These are phyloP conservation scores for Pyrenula aspistea DNA, from an alignment of 495 filamentous ascomycete species.

Conservation along the genomic window DNA sequence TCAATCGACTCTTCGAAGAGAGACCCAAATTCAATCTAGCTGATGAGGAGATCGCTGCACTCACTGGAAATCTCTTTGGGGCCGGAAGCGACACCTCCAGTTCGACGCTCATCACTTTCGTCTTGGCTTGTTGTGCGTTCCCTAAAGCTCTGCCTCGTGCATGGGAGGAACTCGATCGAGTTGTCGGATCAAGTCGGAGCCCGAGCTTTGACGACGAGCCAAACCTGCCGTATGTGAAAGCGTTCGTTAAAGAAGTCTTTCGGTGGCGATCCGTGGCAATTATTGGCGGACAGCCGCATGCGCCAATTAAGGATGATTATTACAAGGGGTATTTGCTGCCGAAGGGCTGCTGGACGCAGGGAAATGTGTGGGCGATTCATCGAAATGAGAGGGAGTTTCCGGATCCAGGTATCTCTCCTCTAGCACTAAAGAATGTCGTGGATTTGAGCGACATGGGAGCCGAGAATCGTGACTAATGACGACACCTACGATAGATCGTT, in stretches of 20 bases:
- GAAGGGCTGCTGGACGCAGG: constrained; percentile 28
- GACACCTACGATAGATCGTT: constrained; percentile 12
- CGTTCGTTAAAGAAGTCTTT: constrained; percentile 27
- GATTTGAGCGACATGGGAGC: too few species aligned
- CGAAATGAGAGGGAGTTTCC: constrained; percentile 29
- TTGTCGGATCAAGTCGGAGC: constrained; percentile 11
- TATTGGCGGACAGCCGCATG: constrained; percentile 41
- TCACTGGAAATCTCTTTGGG: constrained; percentile 23
- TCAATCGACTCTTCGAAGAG: constrained; percentile 26
- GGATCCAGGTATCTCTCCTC: constrained; percentile 24
- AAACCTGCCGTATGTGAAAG: constrained; percentile 32
- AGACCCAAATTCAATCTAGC: constrained; percentile 22
- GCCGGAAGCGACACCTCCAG: constrained; percentile 25
- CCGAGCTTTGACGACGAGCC: constrained; percentile 15
- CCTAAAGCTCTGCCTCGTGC: constrained; percentile 30
- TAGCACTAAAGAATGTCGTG: too few species aligned
- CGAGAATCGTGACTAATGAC: too few species aligned
- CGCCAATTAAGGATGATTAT: constrained; percentile 37
- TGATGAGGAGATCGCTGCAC: constrained; percentile 22
- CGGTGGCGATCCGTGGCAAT: constrained; percentile 31
- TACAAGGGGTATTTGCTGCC: constrained; percentile 40
- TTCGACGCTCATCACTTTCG: constrained; percentile 19
- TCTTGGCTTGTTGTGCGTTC: constrained; percentile 20
- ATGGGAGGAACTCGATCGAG: constrained; percentile 30
- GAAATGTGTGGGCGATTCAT: constrained; percentile 37